Percentiles rank a stretch among this genome's conserved stretches.
These are phyloP conservation scores for Schwanniomyces vanrijiae DNA, from an alignment of 805 yeast species.

Conservation along the genomic window DNA sequence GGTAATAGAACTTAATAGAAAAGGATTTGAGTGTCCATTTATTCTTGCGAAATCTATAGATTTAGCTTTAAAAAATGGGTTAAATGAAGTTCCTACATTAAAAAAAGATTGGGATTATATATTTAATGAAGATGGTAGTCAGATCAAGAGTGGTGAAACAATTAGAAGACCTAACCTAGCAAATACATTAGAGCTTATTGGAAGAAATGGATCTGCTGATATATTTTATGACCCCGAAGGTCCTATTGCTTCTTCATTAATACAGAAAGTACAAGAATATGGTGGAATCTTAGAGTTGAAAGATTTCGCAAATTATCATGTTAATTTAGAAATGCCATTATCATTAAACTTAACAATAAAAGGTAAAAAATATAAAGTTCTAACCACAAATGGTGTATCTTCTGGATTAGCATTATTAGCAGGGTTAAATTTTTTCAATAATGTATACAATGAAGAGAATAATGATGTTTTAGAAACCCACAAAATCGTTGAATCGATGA, in stretches of 20 bases:
- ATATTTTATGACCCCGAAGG: constrained; percentile 84
- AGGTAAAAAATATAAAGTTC: constrained; percentile 20
- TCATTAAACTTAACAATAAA: constrained; percentile 19
- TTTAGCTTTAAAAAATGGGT: constrained; percentile 22
- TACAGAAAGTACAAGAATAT: constrained; percentile 42
- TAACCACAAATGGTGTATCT: constrained; percentile 67
- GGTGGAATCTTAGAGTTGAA: constrained; percentile 67
- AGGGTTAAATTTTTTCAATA: constrained; percentile 67
- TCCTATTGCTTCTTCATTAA: constrained; percentile 64
- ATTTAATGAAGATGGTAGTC: constrained; percentile 22
- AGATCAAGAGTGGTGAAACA: constrained; percentile 53
- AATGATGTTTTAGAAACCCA: constrained; percentile 48
- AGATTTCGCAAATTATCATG: constrained; percentile 70
- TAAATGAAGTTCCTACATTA: constrained; percentile 25
- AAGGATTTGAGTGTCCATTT: constrained; percentile 54
- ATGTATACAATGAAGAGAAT: constrained; percentile 18
- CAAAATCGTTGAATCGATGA: constrained; percentile 80
- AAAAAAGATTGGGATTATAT: constrained; percentile 58
- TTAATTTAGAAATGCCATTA: constrained; percentile 47
- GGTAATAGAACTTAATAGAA: constrained; percentile 60
- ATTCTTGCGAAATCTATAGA: constrained; percentile 36
- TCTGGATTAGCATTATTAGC: constrained; percentile 81
- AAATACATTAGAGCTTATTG: constrained; percentile 63
- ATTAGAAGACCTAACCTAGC: constrained; percentile 64
- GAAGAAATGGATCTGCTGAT: constrained; percentile 72